Conservation (phyloP, 345 rosid species). For the Moricandia arvensis region DNA sequence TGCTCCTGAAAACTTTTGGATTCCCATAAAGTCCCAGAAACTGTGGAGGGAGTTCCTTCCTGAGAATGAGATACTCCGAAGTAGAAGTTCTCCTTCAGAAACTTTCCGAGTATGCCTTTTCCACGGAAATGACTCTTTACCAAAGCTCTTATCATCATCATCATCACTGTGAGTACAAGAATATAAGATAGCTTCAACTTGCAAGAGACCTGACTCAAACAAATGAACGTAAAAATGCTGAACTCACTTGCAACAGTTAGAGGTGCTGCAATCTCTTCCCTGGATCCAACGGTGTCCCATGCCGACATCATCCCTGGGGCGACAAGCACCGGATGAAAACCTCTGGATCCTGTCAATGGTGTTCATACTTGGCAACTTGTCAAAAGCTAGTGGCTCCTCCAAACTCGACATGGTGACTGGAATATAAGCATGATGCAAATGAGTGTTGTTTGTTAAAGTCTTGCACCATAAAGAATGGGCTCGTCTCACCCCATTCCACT, state of each 20-base stretch:
- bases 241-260: slow-evolving; percentile 75
- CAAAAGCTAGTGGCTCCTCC: slow-evolving; percentile 88
- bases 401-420: slow-evolving; percentile 83
- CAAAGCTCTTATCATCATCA: slow-evolving; percentile 41
- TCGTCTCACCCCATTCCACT: slow-evolving; percentile 33
- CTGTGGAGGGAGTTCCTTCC: slow-evolving; percentile 45
- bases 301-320: slow-evolving; percentile 65
- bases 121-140: slow-evolving; percentile 74
- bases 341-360: slow-evolving; percentile 81
- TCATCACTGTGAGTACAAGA: slow-evolving; percentile 55
- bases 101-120: slow-evolving; percentile 57
- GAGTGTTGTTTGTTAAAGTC: slow-evolving; percentile 25
- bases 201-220: neutral
- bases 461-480: slow-evolving; percentile 29
- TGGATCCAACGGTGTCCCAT: slow-evolving; percentile 86
- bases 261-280: slow-evolving; percentile 77
- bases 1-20: slow-evolving; percentile 50
- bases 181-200: neutral
- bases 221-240: neutral
- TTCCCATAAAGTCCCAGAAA: slow-evolving; percentile 37
- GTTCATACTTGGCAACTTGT: slow-evolving; percentile 91
- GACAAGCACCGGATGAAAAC: slow-evolving; percentile 83
- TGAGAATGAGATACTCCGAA: slow-evolving; percentile 39
- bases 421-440: slow-evolving; percentile 38
- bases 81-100: slow-evolving; percentile 46